Percentiles rank a stretch among this genome's conserved stretches.
Conservation (phyloP, 345 rosid species). For the Punica granatum region DNA sequence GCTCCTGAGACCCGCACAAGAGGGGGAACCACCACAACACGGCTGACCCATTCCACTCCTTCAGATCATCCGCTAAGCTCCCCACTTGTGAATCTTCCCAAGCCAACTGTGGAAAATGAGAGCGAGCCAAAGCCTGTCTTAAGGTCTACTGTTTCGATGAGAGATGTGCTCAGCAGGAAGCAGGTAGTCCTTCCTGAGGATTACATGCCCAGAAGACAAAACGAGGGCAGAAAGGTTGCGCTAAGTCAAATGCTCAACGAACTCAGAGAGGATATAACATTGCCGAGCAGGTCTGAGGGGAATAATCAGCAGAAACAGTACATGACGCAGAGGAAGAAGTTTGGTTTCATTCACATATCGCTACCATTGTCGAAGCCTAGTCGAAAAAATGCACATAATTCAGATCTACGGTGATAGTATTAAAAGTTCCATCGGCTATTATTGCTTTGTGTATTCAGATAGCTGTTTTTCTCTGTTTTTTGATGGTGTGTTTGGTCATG, state of each 20-base stretch:
- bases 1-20: constrained; percentile 32
- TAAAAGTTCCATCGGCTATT: background rate
- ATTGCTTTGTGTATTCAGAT: background rate
- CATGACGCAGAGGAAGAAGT: constrained; percentile 59
- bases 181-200: constrained; percentile 44
- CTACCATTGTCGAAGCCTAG: constrained; percentile 64
- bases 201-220: constrained; percentile 26
- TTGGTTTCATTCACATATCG: constrained; percentile 80
- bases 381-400: constrained; percentile 49
- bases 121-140: constrained; percentile 39
- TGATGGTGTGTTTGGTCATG: background rate
- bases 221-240: constrained; percentile 57
- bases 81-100: constrained; percentile 31
- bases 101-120: constrained; percentile 15
- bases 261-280: constrained; percentile 52
- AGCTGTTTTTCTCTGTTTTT: background rate
- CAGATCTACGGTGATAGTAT: constrained; percentile 17
- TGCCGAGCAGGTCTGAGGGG: constrained; percentile 30
- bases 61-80: constrained; percentile 27
- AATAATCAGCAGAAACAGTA: constrained; percentile 46
- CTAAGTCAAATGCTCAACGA: constrained; percentile 86
- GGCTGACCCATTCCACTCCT: constrained; percentile 26
- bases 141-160: constrained; percentile 78
- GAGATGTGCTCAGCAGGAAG: constrained; percentile 81
- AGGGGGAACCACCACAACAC: constrained; percentile 22